Evolutionary conservation across 106 monocot genomes (phyloP).

Genomic region (Acorus calamus): DNA sequence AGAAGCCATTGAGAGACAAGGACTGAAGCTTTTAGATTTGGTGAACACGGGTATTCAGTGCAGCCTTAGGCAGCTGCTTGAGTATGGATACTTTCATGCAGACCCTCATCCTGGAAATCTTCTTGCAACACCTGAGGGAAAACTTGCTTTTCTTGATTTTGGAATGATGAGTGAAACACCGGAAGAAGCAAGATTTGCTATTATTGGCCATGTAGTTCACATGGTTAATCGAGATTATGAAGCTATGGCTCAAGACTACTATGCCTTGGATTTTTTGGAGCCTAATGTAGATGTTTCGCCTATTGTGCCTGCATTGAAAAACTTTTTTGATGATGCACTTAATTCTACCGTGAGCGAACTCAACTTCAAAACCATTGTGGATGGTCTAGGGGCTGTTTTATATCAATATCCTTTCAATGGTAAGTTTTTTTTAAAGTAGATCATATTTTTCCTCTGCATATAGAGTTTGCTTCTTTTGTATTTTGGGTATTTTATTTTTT

Average conservation of each 20-base stretch:
- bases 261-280: conserved; percentile 82
- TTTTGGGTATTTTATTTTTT: neutral
- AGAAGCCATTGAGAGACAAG: conserved; percentile 87
- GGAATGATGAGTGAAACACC: conserved; percentile 99
- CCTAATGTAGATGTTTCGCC: conserved; percentile 93
- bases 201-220: conserved; percentile 97
- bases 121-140: conserved; percentile 90
- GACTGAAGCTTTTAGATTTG: conserved; percentile 74
- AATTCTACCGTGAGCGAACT: conserved; percentile 93
- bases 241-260: conserved; percentile 98
- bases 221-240: conserved; percentile 99
- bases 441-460: neutral
- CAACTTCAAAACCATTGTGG: conserved; percentile 96
- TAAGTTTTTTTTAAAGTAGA: conserved; percentile 20
- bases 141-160: conserved; percentile 96
- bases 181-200: conserved; percentile 88
- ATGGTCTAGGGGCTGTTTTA: conserved; percentile 85
- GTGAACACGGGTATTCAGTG: conserved; percentile 95
- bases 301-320: conserved; percentile 86
- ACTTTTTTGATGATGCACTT: conserved; percentile 91
- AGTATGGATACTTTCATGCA: conserved; percentile 97
- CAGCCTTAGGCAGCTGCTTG: conserved; percentile 92
- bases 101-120: conserved; percentile 99
- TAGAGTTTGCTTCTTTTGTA: neutral
- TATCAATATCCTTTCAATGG: conserved; percentile 97